Conservation (phyloP, 192 early-diverging fungal species). For the Phycomyces blakesleeanus region DNA sequence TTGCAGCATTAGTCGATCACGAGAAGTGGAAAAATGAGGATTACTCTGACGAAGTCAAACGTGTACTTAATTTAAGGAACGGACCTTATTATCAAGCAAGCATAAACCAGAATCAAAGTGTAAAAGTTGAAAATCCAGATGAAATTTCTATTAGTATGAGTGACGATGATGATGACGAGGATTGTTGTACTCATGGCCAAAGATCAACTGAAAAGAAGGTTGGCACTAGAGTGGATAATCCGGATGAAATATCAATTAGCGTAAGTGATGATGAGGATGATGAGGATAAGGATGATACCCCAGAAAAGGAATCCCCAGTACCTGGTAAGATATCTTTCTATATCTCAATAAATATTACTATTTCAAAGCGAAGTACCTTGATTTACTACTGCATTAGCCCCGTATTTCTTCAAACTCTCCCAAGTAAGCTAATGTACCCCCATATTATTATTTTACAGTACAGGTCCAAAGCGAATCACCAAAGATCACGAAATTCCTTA, state of each 20-base stretch:
- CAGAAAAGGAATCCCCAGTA: not conserved
- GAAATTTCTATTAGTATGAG: constrained; percentile 49
- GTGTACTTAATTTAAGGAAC: constrained; percentile 21
- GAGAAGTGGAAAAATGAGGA: constrained; percentile 25
- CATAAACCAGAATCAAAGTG: not conserved
- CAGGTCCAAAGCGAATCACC: not conserved
- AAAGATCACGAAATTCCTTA: constrained; percentile 73
- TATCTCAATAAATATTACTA: too few species aligned
- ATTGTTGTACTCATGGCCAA: not conserved
- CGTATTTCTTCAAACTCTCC: too few species aligned
- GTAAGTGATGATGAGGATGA: constrained; percentile 27
- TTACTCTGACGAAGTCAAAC: constrained; percentile 14
- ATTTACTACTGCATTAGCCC: too few species aligned
- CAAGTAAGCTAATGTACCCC: too few species aligned
- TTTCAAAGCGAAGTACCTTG: too few species aligned
- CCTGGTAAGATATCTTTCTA: not conserved
- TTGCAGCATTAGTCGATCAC: constrained; percentile 64
- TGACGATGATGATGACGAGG: constrained; percentile 18
- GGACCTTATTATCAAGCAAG: constrained; percentile 3
- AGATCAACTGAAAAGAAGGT: too few species aligned
- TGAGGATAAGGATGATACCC: not conserved
- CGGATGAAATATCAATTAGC: constrained; percentile 58
- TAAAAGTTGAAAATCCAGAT: constrained; percentile 38
- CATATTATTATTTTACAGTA: too few species aligned
- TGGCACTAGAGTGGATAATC: constrained; percentile 32